Evolutionary conservation across 148 eudicot species (phyloP), one percentile per base, ranked within the genome.

Genomic region (Persicaria tinctoria): DNA sequence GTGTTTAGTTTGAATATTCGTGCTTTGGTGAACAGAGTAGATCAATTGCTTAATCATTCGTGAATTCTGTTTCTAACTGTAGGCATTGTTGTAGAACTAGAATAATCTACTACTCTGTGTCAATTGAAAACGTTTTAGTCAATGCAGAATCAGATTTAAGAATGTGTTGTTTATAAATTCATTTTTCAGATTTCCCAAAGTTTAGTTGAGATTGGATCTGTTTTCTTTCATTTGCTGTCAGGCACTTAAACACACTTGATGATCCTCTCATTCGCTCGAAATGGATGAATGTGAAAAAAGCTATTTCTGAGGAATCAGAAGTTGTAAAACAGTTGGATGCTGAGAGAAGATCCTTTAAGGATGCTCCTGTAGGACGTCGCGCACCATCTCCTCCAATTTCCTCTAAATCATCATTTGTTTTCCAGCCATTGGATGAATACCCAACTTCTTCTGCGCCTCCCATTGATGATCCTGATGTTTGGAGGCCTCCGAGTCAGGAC

Each of bases 401-500:
- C 8, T 73, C 92, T 13, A 95, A 90, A 83, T 90, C 96, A 5
- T 92, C 99, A 48, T 95, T 90, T 89, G 91, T 90, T 57, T 95
- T 95, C 77, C 97, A 95, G 78, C 97, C 97, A 18, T 77, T 90
- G 80, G 97, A 95, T 68, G 99, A 95, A 78, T 92, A 92, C 80
- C 99, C 99, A 9, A 88, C 96, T 56, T 92, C 99, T 53, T 92
- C 99, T 49, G 81, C 88, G 77, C 87, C 74, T 77, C 73, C 89
- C 18, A 84, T 90, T 82, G 99, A 95, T 71, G 99, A 95, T 83
- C 99, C 97, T 72, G 99, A 95, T 89, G 97, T 95, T 59, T 95
- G 99, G 99, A 90, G 99, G 82, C 99, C 99, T 54, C 99, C 99
- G 45, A 92, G 88, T 78, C 87, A 96, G 51, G 99, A 95, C 68